These are phyloP conservation scores for Cyphellophora attinorum DNA, from an alignment of 2,329 filamentous ascomycete species.

Conservation along the genomic window DNA sequence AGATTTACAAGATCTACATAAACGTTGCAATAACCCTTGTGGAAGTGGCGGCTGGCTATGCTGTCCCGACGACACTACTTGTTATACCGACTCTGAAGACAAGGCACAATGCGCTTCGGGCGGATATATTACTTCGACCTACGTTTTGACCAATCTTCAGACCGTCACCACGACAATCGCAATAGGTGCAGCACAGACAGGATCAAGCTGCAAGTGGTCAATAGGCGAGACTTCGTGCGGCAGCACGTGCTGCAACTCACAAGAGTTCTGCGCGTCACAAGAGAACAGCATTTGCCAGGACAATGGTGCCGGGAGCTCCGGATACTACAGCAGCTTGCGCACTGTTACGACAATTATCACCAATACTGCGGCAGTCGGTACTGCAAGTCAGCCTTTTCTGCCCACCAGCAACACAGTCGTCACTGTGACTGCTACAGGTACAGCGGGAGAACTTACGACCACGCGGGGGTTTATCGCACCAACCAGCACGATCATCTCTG, in stretches of 20 bases:
- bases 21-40: constrained; percentile 38
- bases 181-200: constrained; percentile 15
- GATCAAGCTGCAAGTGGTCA: constrained; percentile 38
- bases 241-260: constrained; percentile 33
- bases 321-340: constrained; percentile 26
- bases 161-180: constrained; percentile 39
- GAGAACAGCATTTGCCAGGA: constrained; percentile 24
- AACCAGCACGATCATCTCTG: constrained; percentile 29
- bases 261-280: constrained; percentile 29
- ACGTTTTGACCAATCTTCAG: constrained; percentile 43
- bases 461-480: constrained; percentile 37
- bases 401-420: constrained; percentile 33
- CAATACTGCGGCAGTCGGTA: constrained; percentile 26
- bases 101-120: constrained; percentile 37
- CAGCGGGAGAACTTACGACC: constrained; percentile 23
- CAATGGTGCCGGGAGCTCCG: constrained; percentile 21
- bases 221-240: constrained; percentile 35
- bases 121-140: constrained; percentile 46
- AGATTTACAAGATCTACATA: constrained; percentile 15
- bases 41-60: constrained; percentile 44
- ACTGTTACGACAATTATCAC: constrained; percentile 23
- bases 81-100: constrained; percentile 39
- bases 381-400: constrained; percentile 25
- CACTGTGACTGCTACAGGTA: constrained; percentile 33
- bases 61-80: constrained; percentile 35